phyloP scores from a whole-genome alignment of 345 rosid genomes.

The Brassica carinata region DNA sequence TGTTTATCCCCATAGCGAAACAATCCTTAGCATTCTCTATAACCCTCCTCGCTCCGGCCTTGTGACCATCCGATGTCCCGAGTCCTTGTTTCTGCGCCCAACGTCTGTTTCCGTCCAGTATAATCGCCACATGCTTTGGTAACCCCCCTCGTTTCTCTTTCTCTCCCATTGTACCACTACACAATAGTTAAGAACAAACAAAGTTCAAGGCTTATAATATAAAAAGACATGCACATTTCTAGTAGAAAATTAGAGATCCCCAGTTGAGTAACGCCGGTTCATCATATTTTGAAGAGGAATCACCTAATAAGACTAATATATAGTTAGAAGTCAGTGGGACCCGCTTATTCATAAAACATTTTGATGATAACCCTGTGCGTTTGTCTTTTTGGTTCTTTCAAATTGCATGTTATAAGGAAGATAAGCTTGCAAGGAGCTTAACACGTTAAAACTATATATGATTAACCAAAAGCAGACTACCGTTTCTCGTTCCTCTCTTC shows the following conservation, averaged over 20 bases:
- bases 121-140: slow-evolving; percentile 78
- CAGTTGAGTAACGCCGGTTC: not conserved
- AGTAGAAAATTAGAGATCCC: too few relatives aligned
- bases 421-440: not conserved
- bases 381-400: not conserved
- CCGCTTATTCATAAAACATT: not conserved
- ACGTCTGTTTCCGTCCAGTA: slow-evolving; percentile 79
- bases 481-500: slow-evolving; percentile 8
- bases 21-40: slow-evolving; percentile 49
- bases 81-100: slow-evolving; percentile 67
- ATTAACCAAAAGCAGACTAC: slow-evolving; percentile 9
- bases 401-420: not conserved
- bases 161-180: slow-evolving; percentile 8
- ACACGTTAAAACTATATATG: not conserved
- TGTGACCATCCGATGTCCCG: slow-evolving; percentile 52
- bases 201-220: not conserved
- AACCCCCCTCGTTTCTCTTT: slow-evolving; percentile 42
- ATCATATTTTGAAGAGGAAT: not conserved
- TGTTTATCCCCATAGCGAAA: slow-evolving; percentile 52
- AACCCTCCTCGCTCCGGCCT: slow-evolving; percentile 54
- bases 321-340: not conserved
- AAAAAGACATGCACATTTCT: not conserved
- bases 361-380: not conserved
- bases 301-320: not conserved
- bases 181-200: not conserved